A percentile compares a stretch with the other conserved stretches of the same genome.
These are phyloP conservation scores for Centaurea solstitialis DNA, from an alignment of 129 eudicot genomes.

Conservation along the genomic window DNA sequence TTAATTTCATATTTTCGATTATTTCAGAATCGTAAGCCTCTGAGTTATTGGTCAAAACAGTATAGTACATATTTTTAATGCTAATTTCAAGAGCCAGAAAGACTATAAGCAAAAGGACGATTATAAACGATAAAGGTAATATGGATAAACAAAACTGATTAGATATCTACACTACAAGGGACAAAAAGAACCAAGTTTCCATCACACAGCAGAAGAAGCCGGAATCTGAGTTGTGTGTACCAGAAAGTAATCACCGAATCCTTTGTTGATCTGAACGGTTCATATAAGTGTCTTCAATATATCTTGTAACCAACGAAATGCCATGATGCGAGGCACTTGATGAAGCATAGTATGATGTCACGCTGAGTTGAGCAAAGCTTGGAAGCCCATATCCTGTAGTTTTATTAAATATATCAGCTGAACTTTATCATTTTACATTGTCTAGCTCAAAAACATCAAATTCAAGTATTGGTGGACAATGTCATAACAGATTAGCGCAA, in stretches of 20 bases:
- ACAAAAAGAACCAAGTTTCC: neutral
- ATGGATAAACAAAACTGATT: slow-evolving; percentile 9
- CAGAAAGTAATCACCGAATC: slow-evolving; percentile 45
- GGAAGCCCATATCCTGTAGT: slow-evolving; percentile 82
- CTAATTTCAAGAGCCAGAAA: slow-evolving; percentile 8
- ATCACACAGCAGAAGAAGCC: slow-evolving; percentile 22
- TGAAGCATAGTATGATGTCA: slow-evolving; percentile 82
- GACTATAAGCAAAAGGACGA: slow-evolving; percentile 3
- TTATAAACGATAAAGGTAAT: neutral
- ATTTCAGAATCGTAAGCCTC: slow-evolving; percentile 7
- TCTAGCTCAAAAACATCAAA: neutral
- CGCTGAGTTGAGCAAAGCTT: slow-evolving; percentile 67
- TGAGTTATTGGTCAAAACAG: neutral
- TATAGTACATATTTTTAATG: slow-evolving; percentile 6
- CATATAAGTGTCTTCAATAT: slow-evolving; percentile 63
- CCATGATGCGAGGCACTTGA: slow-evolving; percentile 88
- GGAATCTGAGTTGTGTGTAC: slow-evolving; percentile 15
- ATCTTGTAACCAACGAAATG: slow-evolving; percentile 76
- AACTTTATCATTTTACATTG: neutral
- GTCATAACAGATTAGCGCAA: too few relatives aligned
- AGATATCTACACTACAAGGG: slow-evolving; percentile 30
- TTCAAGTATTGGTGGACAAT: neutral
- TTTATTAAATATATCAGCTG: neutral
- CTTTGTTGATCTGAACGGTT: slow-evolving; percentile 46
- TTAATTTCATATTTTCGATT: neutral